Percentiles rank a stretch among this genome's conserved stretches.
These are phyloP conservation scores for Orbilia javanica DNA, from an alignment of 2,329 filamentous ascomycete genomes.

Conservation along the genomic window DNA sequence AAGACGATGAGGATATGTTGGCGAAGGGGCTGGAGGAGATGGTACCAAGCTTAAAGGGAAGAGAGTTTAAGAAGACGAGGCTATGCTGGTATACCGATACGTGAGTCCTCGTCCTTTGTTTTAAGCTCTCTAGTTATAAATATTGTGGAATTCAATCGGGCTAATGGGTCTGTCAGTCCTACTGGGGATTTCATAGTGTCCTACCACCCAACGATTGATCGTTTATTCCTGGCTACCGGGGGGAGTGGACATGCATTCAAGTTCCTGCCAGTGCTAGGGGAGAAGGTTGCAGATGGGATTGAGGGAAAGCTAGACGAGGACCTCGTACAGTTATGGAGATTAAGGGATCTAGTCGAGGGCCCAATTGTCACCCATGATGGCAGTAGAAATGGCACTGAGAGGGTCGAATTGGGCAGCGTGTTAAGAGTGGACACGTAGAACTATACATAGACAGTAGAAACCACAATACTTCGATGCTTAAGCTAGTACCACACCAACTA, in stretches of 20 bases:
- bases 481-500: neutral
- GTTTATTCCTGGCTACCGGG: slow-evolving; percentile 74
- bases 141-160: neutral
- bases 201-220: slow-evolving; percentile 74
- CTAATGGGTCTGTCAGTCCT: slow-evolving; percentile 62
- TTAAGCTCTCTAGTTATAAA: neutral
- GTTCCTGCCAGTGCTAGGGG: slow-evolving; percentile 76
- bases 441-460: neutral
- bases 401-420: slow-evolving; percentile 64
- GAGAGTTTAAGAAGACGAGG: slow-evolving; percentile 74
- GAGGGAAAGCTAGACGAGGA: slow-evolving; percentile 66
- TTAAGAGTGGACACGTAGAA: slow-evolving; percentile 65
- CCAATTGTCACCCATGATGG: slow-evolving; percentile 65
- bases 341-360: slow-evolving; percentile 64
- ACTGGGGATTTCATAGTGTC: slow-evolving; percentile 79
- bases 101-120: slow-evolving; percentile 25
- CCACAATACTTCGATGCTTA: no score
- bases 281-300: slow-evolving; percentile 73
- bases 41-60: slow-evolving; percentile 72
- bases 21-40: slow-evolving; percentile 73
- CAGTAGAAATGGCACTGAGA: slow-evolving; percentile 64
- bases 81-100: slow-evolving; percentile 85
- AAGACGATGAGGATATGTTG: slow-evolving; percentile 74
- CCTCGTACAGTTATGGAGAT: slow-evolving; percentile 75
- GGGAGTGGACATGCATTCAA: slow-evolving; percentile 78